Evolutionary conservation across 148 eudicot genomes (phyloP), one percentile per base, ranked within the genome.

Genomic region (Pouteria glomerata): DNA sequence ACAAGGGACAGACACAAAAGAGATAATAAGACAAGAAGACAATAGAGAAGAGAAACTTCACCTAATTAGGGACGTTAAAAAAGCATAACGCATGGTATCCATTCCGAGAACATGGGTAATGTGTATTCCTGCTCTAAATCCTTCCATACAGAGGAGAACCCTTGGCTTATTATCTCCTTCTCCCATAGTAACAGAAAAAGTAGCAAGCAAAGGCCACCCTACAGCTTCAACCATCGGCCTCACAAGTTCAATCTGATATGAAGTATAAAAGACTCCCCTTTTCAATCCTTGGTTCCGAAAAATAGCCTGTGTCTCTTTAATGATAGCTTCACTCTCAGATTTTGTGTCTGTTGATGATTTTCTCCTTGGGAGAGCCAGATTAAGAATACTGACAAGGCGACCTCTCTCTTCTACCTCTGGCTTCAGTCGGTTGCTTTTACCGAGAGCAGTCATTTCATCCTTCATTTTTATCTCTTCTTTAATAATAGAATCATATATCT

Each of bases 41-140:
- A 39, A 39, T 39, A 57, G 41, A 18, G 31, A 61, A 60, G 11
- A 68, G n/a, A 61, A 45, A 73, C 57, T 52, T 74, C 82, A 91
- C 98, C 98, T 89, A 73, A 95, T 83, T 73, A 95, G 74, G 53
- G 97, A 89, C 68, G 97, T 91, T 79, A 95, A 82, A 77, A 88
- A 88, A 56, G 98, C 98, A 88, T 91, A 95, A 62, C 98, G 98
- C 98, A 95, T 91, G 26, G 98, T 95, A 79, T 95, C 97, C 98
- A 91, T 95, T 73, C 97, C 90, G 42, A 95, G 87, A 71, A 88
- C 92, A 79, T 91, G 88, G 41, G 98, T 89, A 69, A 95, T 91
- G 80, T 86, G 91, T 83, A 95, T 91, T 57, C 97, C 97, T 27
- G 97, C 95, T 80, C 80, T 89, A 73, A 91, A 95, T 64, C 98